These are phyloP conservation scores for Candida silvatica DNA, from an alignment of 805 yeast species.

Conservation along the genomic window DNA sequence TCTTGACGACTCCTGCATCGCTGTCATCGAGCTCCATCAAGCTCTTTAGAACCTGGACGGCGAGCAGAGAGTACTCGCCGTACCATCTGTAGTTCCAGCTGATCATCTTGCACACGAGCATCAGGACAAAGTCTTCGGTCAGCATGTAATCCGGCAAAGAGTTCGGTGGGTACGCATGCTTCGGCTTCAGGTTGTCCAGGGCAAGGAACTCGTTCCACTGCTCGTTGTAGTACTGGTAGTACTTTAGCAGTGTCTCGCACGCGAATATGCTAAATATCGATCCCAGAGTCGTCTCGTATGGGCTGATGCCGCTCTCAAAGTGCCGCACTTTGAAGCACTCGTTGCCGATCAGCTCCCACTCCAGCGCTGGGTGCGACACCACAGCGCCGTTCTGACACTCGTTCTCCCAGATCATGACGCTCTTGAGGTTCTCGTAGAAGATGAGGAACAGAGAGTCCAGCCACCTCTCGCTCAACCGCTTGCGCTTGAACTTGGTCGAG, in stretches of 20 bases:
- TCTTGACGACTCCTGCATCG: conserved; percentile 28
- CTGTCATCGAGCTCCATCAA: conserved; percentile 26
- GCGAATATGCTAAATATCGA: conserved; percentile 60
- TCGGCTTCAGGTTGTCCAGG: conserved; percentile 4
- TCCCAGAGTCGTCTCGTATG: conserved; percentile 43
- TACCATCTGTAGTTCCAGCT: conserved; percentile 65
- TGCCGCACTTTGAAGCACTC: conserved; percentile 40
- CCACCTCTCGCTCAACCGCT: conserved; percentile 68
- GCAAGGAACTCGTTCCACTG: conserved; percentile 15
- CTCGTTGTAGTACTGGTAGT: conserved; percentile 25
- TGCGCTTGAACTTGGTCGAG: conserved; percentile 23
- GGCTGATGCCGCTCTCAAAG: conserved; percentile 39
- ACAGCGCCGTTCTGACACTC: conserved; percentile 18
- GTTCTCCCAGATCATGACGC: conserved; percentile 56
- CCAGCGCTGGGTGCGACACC: conserved; percentile 48
- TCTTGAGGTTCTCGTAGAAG: conserved; percentile 62
- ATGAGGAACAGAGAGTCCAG: conserved; percentile 59
- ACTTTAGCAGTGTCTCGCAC: conserved; percentile 39
- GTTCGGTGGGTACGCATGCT: too few species aligned
- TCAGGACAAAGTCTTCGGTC: conserved; percentile 30
- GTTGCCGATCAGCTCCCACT: conserved; percentile 68
- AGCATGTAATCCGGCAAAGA: conserved; percentile 5
- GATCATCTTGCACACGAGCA: conserved; percentile 37
- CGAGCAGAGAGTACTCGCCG: conserved; percentile 39
- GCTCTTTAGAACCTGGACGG: conserved; percentile 32